phyloP scores from a whole-genome alignment of 768 basidiomycete species.

The Collybia sordida region DNA sequence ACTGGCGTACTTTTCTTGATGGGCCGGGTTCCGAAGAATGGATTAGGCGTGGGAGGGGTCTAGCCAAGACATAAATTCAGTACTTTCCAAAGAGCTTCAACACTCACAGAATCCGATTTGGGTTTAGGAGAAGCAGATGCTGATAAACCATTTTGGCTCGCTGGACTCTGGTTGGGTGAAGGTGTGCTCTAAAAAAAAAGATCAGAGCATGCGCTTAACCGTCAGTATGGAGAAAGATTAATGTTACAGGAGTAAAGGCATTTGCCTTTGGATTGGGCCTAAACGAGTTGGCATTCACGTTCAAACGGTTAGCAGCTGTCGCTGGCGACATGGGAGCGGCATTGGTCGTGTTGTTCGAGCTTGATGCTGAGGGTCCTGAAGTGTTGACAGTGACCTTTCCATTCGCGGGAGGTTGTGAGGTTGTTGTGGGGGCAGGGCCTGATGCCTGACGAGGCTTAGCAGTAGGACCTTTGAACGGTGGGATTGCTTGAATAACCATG shows the following conservation, averaged over 20 bases:
- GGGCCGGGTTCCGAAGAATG: slow-evolving; percentile 84
- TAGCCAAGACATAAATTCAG: slow-evolving; percentile 9
- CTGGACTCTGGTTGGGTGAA: slow-evolving; percentile 42
- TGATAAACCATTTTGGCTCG: slow-evolving; percentile 31
- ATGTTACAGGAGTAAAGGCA: slow-evolving; percentile 67
- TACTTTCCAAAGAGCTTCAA: neutral
- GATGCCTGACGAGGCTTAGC: slow-evolving; percentile 33
- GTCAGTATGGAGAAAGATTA: slow-evolving; percentile 22
- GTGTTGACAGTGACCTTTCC: slow-evolving; percentile 23
- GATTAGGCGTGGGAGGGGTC: slow-evolving; percentile 60
- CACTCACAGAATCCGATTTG: slow-evolving; percentile 54
- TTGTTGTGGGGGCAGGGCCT: slow-evolving; percentile 22
- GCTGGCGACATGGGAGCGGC: slow-evolving; percentile 51
- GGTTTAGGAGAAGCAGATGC: slow-evolving; percentile 62
- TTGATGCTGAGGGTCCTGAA: slow-evolving; percentile 12
- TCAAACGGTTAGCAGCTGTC: slow-evolving; percentile 61
- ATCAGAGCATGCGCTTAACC: slow-evolving; percentile 16
- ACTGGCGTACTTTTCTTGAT: slow-evolving; percentile 76
- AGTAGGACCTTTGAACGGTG: slow-evolving; percentile 74
- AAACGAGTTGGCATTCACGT: slow-evolving; percentile 90
- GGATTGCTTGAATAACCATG: slow-evolving; percentile 90
- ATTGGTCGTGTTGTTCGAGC: slow-evolving; percentile 15
- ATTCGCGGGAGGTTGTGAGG: slow-evolving; percentile 9
- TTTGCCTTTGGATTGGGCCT: slow-evolving; percentile 82
- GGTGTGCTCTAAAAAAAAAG: slow-evolving; percentile 39